Conservation (phyloP, 2,329 filamentous ascomycete genomes). For the Clarireedia monteithiana region DNA sequence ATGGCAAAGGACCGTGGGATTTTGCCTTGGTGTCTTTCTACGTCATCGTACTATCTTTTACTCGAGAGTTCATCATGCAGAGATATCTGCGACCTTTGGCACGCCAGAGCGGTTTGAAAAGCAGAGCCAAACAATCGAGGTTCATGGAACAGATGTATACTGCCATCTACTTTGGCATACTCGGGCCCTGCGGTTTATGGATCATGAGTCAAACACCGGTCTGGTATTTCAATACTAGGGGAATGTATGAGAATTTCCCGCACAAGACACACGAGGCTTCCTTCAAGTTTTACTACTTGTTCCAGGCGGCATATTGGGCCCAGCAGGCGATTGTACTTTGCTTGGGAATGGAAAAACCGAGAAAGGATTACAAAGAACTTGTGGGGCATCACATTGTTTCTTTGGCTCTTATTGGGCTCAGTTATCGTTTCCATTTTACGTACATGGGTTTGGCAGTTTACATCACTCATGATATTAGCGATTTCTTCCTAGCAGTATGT, state of each 20-base stretch:
- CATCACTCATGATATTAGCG: constrained; percentile 86
- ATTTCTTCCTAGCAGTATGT: constrained; percentile 88
- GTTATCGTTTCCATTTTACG: constrained; percentile 93
- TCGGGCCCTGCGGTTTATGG: constrained; percentile 78
- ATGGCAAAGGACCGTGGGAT: constrained; percentile 80
- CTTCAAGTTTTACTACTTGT: constrained; percentile 93
- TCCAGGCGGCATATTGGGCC: constrained; percentile 90
- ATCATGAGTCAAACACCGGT: constrained; percentile 84
- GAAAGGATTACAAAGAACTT: constrained; percentile 92
- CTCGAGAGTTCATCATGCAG: constrained; percentile 93
- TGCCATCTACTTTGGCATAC: constrained; percentile 76
- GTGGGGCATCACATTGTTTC: constrained; percentile 88
- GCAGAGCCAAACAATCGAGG: constrained; percentile 71
- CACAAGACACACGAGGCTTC: constrained; percentile 70
- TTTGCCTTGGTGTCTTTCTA: constrained; percentile 85
- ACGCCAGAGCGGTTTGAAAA: constrained; percentile 57
- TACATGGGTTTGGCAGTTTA: constrained; percentile 91
- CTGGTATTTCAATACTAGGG: constrained; percentile 90
- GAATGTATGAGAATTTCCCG: constrained; percentile 85
- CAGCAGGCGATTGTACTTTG: constrained; percentile 89
- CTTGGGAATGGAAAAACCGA: constrained; percentile 80
- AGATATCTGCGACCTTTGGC: constrained; percentile 74
- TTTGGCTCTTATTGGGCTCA: constrained; percentile 70
- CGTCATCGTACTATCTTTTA: constrained; percentile 81
- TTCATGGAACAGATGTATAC: constrained; percentile 98